Evolutionary conservation across 805 yeast species (phyloP), one percentile per base, ranked within the genome.

Genomic region (Lachancea kluyveri): DNA sequence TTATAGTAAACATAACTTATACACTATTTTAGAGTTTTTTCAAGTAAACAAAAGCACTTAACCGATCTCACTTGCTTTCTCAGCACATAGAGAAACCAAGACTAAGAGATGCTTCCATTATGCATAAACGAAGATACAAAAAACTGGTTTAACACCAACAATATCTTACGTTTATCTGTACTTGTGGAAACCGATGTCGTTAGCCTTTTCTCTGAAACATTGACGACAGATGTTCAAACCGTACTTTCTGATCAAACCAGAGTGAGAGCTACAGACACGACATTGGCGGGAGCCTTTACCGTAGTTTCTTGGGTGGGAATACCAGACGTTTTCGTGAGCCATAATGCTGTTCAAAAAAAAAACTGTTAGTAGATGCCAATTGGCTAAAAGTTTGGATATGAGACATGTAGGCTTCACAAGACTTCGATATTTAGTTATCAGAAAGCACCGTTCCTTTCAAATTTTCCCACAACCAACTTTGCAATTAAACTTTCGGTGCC

Each of bases 241-340:
- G 92, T 92, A 92, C 79, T 92, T 92, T 86, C 99, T 90, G 80
- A 92, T 85, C 70, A 92, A 84, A 79, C 97, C 97, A 60, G 85
- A 70, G 88, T 90, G 96, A 72, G 97, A 85, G 62, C 95, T 77
- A 69, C 95, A 86, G 78, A 90, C 88, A 72, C 97, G 92, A 79
- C 97, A 92, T 77, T 85, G 92, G 78, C 99, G 95, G 64, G 97
- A 84, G 76, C 99, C 99, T 85, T 92, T 92, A 74, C 98, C 98
- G 87, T 77, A 90, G 74, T 83, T 88, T 85, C 97, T 86, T 80
- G 99, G 98, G 95, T 92, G 98, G 70, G 97, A 88, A 81, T 72
- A 92, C 99, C 99, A 92, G 80, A 90, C 95, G 87, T 86, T 81
- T 81, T 86, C 96, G 96, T 88, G 97, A 82, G 96, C 96, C 97